Conservation (phyloP, 2,329 filamentous ascomycete genomes). For the Cladosporium phlei region DNA sequence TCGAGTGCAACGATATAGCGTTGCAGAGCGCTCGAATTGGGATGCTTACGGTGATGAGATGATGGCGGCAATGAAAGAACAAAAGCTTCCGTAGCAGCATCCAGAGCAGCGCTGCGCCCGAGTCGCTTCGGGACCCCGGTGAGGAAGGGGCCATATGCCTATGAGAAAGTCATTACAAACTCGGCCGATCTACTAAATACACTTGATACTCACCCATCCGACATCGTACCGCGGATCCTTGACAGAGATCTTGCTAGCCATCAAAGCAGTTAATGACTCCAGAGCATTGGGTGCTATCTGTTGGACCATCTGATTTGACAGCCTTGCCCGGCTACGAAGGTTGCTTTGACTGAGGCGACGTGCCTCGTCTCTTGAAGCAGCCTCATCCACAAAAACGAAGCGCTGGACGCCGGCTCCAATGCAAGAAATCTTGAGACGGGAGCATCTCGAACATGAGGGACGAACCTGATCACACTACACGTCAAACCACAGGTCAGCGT, state of each 20-base stretch:
- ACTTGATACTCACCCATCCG: no score
- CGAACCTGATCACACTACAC: constrained; percentile 15
- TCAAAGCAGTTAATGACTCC: background rate
- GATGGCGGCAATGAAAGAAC: background rate
- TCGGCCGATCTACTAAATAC: no score
- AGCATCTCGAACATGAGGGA: constrained; percentile 15
- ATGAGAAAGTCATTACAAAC: no score
- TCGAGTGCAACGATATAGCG: constrained; percentile 1
- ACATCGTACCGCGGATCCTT: constrained; percentile 12
- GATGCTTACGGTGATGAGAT: background rate
- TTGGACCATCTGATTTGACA: background rate
- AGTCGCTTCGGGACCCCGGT: constrained; percentile 11
- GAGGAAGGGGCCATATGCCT: constrained; percentile 15
- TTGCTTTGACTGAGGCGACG: background rate
- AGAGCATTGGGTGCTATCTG: background rate
- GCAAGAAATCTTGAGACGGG: constrained; percentile 12
- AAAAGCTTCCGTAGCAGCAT: constrained; percentile 10
- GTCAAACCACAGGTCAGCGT: no score
- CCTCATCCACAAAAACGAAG: constrained; percentile 14
- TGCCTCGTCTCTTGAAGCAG: background rate
- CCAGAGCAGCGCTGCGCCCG: constrained; percentile 14
- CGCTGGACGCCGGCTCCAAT: constrained; percentile 14
- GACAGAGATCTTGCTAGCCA: constrained; percentile 6
- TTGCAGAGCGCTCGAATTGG: background rate
- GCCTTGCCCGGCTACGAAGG: no score